Conservation (phyloP, 106 monocot species). For the Dactylorhiza incarnata region DNA sequence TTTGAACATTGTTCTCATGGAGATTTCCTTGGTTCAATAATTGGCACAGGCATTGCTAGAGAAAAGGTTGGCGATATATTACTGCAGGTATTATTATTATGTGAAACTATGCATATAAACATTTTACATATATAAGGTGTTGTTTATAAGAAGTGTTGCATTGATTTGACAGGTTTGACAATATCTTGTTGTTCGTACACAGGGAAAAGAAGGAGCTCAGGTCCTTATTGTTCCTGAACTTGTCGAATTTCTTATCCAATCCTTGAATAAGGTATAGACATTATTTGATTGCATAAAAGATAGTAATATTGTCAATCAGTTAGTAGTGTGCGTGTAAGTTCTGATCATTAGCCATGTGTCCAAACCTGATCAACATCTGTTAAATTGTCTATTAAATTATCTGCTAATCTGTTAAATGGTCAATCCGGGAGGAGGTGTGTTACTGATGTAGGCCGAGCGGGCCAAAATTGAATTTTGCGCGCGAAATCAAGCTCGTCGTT, state of each 20-base stretch:
- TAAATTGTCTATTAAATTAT: no score
- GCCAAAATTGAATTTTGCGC: no score
- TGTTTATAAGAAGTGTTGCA: neutral
- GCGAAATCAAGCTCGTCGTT: no score
- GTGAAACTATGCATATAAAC: neutral
- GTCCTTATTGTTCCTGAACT: conserved; percentile 91
- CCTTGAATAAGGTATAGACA: conserved; percentile 59
- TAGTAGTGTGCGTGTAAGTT: neutral
- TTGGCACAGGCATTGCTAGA: conserved; percentile 78
- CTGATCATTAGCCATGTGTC: no score
- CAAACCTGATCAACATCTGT: no score
- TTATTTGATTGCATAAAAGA: neutral
- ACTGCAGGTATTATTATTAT: conserved; percentile 54
- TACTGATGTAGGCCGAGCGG: no score
- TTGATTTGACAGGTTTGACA: neutral
- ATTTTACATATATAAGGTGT: neutral
- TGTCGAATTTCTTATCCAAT: conserved; percentile 53
- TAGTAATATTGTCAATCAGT: neutral
- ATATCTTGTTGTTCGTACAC: conserved; percentile 10
- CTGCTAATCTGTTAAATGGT: no score
- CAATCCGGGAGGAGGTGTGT: no score
- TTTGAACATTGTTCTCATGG: conserved; percentile 86
- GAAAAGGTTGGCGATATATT: conserved; percentile 91
- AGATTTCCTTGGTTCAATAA: conserved; percentile 92
- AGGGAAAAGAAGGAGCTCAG: conserved; percentile 90